Base-by-base conservation (phyloP, 805 yeast species). In the Kodamaea kaohsiungensis region DNA sequence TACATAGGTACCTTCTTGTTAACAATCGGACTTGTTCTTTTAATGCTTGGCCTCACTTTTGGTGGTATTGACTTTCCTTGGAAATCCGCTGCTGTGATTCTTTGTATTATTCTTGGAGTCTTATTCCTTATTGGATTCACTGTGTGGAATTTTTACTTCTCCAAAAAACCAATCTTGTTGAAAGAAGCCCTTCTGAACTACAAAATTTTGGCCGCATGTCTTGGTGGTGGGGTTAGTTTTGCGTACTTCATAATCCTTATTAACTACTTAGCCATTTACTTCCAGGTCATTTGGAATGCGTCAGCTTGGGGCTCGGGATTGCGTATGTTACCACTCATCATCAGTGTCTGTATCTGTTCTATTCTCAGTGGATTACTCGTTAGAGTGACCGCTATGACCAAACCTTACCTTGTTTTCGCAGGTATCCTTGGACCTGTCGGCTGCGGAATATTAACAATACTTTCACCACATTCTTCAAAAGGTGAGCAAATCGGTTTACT, bases 221-320 rank as follows among this genome's bases (percentile, higher is more conserved):
- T 61, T 10, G 15, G 52, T 18, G 51, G 58, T 52, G 54, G 56
- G 35, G 60, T 61, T 4, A 50, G 53, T 4, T 62, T 62, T 43
- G 64, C 63, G 6, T 58, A 39, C 49, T 65, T 65, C 59, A 61
- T 65, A 27, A 49, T 57, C 39, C 43, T 55, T 17, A 54, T 62
- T 25, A 49, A 60, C 51, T 80, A 71, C 58, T 54, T 74, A 15
- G 66, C 80, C 3, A 67, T 74, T n/a, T 82, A 81, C 61, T 84
- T 80, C 65, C 85, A 83, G 62, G 77, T 76, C 22, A 68, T 82
- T 7, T 68, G 65, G 46, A 76, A 69, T 10, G 65, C 70, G 42
- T 70, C 68, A 49, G 73, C 83, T 3, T 67, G 78, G 67, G 65
- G 66, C 19, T 70, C 84, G 2, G 86, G 86, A 39, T 62, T 80